Evolutionary conservation across 768 basidiomycete genomes (phyloP).

Genomic region (Tricholoma furcatifolium): DNA sequence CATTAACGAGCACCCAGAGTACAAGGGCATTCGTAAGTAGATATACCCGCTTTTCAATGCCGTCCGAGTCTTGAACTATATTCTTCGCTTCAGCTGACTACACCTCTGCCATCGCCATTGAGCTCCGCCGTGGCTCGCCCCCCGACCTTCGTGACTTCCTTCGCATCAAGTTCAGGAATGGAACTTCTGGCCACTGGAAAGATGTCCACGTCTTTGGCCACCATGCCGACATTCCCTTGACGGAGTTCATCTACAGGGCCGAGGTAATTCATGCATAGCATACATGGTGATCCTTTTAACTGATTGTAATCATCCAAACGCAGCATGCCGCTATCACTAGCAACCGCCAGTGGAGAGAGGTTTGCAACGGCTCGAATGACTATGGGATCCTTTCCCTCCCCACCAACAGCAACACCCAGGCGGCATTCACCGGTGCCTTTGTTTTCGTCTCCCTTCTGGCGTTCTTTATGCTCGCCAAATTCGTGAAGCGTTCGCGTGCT

Average conservation of each 20-base stretch:
- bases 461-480: slow-evolving; percentile 35
- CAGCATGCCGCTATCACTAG: slow-evolving; percentile 54
- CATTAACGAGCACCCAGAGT: slow-evolving; percentile 52
- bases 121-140: slow-evolving; percentile 72
- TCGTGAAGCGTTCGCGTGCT: slow-evolving; percentile 39
- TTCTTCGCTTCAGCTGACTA: slow-evolving; percentile 55
- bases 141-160: slow-evolving; percentile 80
- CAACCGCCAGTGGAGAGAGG: slow-evolving; percentile 54
- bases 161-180: slow-evolving; percentile 85
- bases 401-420: slow-evolving; percentile 24
- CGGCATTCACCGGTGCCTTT: slow-evolving; percentile 34
- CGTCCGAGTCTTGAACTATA: slow-evolving; percentile 1
- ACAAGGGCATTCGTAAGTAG: slow-evolving; percentile 63
- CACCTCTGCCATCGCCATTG: slow-evolving; percentile 72
- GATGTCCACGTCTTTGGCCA: slow-evolving; percentile 75
- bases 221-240: slow-evolving; percentile 74
- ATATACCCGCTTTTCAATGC: not conserved
- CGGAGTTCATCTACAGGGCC: slow-evolving; percentile 81
- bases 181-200: slow-evolving; percentile 60
- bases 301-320: not conserved
- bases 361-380: slow-evolving; percentile 32
- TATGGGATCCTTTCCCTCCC: slow-evolving; percentile 25
- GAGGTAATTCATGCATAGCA: slow-evolving; percentile 48
- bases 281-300: not conserved
- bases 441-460: slow-evolving; percentile 38